These are phyloP conservation scores for Clarireedia sp. DNA, from an alignment of 2,329 filamentous ascomycete genomes.

Conservation along the genomic window DNA sequence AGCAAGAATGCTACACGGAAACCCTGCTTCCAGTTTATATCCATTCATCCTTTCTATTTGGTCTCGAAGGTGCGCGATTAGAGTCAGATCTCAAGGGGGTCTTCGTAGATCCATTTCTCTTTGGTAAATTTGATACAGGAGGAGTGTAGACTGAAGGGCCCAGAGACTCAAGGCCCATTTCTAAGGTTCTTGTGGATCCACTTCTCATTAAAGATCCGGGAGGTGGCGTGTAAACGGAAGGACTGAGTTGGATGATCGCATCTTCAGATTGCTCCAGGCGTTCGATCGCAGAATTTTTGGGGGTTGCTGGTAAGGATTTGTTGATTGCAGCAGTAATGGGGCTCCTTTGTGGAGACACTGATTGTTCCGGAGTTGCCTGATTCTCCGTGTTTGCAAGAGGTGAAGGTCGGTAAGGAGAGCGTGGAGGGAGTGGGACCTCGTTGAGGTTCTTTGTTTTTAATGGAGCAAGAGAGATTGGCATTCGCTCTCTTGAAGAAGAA, in stretches of 20 bases:
- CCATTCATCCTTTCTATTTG: no score
- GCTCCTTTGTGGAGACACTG: neutral
- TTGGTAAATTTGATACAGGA: neutral
- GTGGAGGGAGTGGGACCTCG: constrained; percentile 3
- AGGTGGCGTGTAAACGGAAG: constrained; percentile 40
- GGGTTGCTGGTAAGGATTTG: constrained; percentile 19
- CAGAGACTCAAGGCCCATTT: neutral
- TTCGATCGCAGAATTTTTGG: constrained; percentile 20
- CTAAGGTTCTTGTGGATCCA: neutral
- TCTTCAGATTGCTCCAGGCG: constrained; percentile 25
- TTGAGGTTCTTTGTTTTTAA: constrained; percentile 1
- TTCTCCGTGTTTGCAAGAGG: constrained; percentile 1
- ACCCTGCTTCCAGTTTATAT: no score
- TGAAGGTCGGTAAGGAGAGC: constrained; percentile 6
- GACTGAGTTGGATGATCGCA: constrained; percentile 33
- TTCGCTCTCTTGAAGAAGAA: neutral
- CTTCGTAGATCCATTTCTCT: neutral
- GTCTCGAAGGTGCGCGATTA: neutral
- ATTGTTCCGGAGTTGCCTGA: neutral
- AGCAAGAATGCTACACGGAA: no score
- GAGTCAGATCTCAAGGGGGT: neutral
- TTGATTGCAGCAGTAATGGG: constrained; percentile 5
- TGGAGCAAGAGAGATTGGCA: constrained; percentile 2
- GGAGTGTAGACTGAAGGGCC: neutral
- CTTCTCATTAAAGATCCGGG: constrained; percentile 5